Percentiles rank a stretch among this genome's conserved stretches.
Conservation (phyloP, 371 early-diverging fungal species). For the Polyrhizophydium stewartii region DNA sequence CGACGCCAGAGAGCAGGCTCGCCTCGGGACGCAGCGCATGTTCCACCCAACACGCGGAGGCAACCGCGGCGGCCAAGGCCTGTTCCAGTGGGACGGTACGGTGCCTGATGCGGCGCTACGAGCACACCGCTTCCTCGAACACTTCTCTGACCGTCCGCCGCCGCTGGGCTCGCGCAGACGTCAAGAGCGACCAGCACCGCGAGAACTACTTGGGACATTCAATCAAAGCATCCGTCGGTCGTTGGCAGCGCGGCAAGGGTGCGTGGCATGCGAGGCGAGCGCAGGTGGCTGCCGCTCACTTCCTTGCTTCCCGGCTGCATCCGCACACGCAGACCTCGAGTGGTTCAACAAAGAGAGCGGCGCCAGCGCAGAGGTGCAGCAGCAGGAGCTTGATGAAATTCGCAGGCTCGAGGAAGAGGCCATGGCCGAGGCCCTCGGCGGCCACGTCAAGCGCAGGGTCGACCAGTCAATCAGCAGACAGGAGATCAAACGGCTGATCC, state of each 20-base stretch:
- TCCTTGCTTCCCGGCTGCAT: no score
- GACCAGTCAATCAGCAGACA: conserved; percentile 43
- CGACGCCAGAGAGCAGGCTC: no score
- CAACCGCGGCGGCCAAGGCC: conserved; percentile 23
- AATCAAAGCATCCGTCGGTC: conserved; percentile 71
- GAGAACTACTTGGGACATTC: conserved; percentile 84
- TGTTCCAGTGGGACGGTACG: conserved; percentile 42
- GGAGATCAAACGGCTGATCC: conserved; percentile 53
- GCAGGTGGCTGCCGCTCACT: no score
- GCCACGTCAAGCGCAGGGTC: neutral
- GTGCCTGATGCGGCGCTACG: neutral
- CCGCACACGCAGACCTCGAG: conserved; percentile 5
- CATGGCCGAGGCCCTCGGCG: conserved; percentile 65
- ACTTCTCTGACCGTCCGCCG: neutral
- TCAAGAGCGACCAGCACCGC: conserved; percentile 74
- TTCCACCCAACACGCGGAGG: conserved; percentile 6
- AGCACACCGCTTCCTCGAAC: neutral
- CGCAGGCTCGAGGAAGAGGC: conserved; percentile 75
- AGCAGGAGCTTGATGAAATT: conserved; percentile 55
- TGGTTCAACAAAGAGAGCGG: conserved; percentile 66
- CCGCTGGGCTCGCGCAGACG: conserved; percentile 29
- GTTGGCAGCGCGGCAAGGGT: conserved; percentile 59
- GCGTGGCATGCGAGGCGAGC: conserved; percentile 15
- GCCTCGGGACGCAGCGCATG: no score
- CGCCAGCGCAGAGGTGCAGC: conserved; percentile 12